phyloP scores from a whole-genome alignment of 345 rosid genomes.

The Trapa incisa region DNA sequence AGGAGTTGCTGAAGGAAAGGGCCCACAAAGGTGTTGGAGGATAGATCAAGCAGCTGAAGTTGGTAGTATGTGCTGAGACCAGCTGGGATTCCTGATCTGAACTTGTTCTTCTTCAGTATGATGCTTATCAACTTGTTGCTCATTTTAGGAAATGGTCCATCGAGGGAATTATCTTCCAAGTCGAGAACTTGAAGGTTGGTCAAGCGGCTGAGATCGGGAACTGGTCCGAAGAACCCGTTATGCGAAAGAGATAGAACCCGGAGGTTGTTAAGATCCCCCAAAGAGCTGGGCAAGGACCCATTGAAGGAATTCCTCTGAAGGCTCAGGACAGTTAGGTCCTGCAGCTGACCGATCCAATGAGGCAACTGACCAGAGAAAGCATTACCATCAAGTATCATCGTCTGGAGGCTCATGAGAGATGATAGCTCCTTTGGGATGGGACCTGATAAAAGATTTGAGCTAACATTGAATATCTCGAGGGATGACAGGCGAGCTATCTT shows the following conservation, averaged over 20 bases:
- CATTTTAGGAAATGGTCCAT: slow-evolving; percentile 63
- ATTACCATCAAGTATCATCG: slow-evolving; percentile 75
- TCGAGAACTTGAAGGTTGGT: slow-evolving; percentile 82
- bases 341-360: slow-evolving; percentile 48
- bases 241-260: slow-evolving; percentile 71
- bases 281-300: slow-evolving; percentile 57
- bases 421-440: slow-evolving; percentile 58
- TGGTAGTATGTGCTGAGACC: slow-evolving; percentile 50
- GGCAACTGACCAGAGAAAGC: slow-evolving; percentile 58
- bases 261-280: slow-evolving; percentile 52
- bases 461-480: slow-evolving; percentile 71
- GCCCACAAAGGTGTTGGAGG: slow-evolving; percentile 65
- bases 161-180: slow-evolving; percentile 68
- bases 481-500: slow-evolving; percentile 53
- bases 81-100: slow-evolving; percentile 61
- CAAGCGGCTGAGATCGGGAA: slow-evolving; percentile 61
- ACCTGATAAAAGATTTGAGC: slow-evolving; percentile 64
- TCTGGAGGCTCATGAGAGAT: slow-evolving; percentile 40
- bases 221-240: slow-evolving; percentile 53
- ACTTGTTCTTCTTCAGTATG: slow-evolving; percentile 67
- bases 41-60: slow-evolving; percentile 71
- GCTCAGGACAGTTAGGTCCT: slow-evolving; percentile 55
- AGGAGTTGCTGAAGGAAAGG: slow-evolving; percentile 54
- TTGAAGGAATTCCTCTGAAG: slow-evolving; percentile 60
- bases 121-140: slow-evolving; percentile 60